Conservation (phyloP, 352 stramenopile genomes). For the Phytophthora parvispora region DNA sequence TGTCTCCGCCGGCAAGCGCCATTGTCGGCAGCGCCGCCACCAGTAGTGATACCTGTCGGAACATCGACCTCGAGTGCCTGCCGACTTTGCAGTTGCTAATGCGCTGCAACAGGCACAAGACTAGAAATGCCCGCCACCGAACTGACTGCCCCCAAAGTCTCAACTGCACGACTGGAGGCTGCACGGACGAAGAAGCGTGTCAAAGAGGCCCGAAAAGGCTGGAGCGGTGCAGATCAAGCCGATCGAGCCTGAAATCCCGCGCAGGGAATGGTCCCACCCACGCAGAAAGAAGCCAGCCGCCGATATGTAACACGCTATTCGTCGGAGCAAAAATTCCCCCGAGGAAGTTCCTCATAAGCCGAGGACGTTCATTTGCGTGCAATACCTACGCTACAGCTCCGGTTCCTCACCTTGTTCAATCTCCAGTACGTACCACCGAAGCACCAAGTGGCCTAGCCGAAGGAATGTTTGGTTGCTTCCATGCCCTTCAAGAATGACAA, state of each 20-base stretch:
- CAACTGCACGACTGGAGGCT: neutral
- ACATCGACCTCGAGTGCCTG: conserved; percentile 10
- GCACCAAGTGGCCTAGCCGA: neutral
- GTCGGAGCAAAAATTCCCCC: too few species aligned
- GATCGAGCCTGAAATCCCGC: conserved; percentile 1
- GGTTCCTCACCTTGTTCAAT: neutral
- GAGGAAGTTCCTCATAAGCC: neutral
- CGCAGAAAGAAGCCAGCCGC: neutral
- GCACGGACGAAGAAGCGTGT: neutral
- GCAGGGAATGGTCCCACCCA: neutral
- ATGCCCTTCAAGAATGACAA: conserved; percentile 7
- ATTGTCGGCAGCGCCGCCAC: conserved; percentile 15
- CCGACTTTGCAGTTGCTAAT: neutral
- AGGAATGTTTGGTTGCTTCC: neutral
- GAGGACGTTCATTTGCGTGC: too few species aligned
- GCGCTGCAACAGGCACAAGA: neutral
- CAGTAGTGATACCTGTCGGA: conserved; percentile 23
- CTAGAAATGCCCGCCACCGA: neutral
- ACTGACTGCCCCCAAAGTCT: neutral
- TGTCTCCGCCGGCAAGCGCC: conserved; percentile 12
- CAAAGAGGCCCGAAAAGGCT: neutral
- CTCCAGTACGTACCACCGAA: neutral
- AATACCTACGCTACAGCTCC: neutral
- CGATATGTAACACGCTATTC: too few species aligned
- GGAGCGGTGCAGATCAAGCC: neutral